Conservation (phyloP, 768 basidiomycete genomes). For the Kwoniella europaea region DNA sequence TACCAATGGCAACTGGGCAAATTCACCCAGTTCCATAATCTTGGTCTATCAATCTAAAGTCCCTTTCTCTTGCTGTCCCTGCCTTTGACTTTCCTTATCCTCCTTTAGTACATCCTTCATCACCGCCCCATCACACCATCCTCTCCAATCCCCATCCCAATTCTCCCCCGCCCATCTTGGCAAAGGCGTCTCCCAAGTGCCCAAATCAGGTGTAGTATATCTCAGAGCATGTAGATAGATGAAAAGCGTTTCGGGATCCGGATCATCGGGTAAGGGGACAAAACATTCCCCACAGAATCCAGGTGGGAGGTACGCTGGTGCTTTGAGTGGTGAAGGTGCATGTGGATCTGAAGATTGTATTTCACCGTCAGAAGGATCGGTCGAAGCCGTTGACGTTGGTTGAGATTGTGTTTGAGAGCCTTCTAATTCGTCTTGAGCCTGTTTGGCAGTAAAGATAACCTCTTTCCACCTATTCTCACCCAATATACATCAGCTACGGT, state of each 20-base stretch:
- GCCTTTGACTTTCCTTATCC: slow-evolving; percentile 14
- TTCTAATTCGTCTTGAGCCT: slow-evolving; percentile 43
- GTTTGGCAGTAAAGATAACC: slow-evolving; percentile 54
- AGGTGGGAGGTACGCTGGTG: slow-evolving; percentile 49
- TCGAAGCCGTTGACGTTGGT: slow-evolving; percentile 10
- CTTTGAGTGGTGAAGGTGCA: slow-evolving; percentile 33
- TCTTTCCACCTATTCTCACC: slow-evolving; percentile 55
- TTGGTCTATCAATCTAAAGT: neutral
- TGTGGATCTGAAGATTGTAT: slow-evolving; percentile 19
- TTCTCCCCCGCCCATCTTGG: slow-evolving; percentile 77
- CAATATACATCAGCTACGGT: neutral
- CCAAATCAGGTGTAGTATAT: slow-evolving; percentile 59
- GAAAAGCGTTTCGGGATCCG: slow-evolving; percentile 85
- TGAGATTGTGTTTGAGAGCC: neutral
- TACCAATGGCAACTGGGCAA: too few relatives aligned
- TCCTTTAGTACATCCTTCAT: slow-evolving; percentile 18
- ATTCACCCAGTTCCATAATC: too few relatives aligned
- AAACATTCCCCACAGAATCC: slow-evolving; percentile 88
- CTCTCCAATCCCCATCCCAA: slow-evolving; percentile 59
- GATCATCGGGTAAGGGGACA: slow-evolving; percentile 89
- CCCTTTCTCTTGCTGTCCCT: neutral
- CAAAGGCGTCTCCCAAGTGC: slow-evolving; percentile 47
- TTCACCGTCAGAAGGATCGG: slow-evolving; percentile 5
- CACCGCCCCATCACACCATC: slow-evolving; percentile 41
- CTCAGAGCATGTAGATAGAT: slow-evolving; percentile 92